phyloP scores from a whole-genome alignment of 805 yeast genomes.

The Saccharomycopsis sp. region DNA sequence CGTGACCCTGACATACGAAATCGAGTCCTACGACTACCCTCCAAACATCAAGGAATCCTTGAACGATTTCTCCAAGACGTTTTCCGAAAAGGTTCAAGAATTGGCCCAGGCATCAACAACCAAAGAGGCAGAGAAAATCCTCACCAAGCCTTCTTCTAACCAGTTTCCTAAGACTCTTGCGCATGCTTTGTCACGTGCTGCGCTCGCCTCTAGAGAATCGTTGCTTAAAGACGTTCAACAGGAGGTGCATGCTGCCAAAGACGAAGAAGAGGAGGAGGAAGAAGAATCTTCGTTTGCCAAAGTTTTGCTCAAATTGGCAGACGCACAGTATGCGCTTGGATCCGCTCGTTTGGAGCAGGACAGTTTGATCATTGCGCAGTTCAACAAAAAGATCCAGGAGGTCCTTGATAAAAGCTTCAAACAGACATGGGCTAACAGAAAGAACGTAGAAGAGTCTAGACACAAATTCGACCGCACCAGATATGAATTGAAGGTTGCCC shows the following conservation, averaged over 20 bases:
- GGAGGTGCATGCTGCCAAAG: conserved; percentile 1
- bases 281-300: conserved; percentile 44
- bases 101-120: conserved; percentile 59
- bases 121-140: conserved; percentile 56
- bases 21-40: conserved; percentile 77
- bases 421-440: conserved; percentile 54
- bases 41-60: conserved; percentile 67
- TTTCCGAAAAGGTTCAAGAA: conserved; percentile 50
- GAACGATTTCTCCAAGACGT: conserved; percentile 51
- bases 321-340: conserved; percentile 56
- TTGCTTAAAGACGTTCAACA: conserved; percentile 27
- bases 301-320: conserved; percentile 49
- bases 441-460: conserved; percentile 63
- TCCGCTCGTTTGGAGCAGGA: conserved; percentile 67
- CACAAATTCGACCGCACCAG: conserved; percentile 64
- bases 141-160: conserved; percentile 30
- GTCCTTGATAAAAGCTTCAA: conserved; percentile 53
- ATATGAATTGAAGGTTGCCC: conserved; percentile 41
- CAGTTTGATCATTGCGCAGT: conserved; percentile 47
- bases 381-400: conserved; percentile 49
- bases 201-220: conserved; percentile 43
- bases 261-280: conserved; percentile 30
- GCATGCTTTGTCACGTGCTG: conserved; percentile 58
- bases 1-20: conserved; percentile 58
- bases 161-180: conserved; percentile 62